Percentiles rank a stretch among this genome's conserved stretches.
Conservation (phyloP, 345 rosid species). For the Noccaea caerulescens region DNA sequence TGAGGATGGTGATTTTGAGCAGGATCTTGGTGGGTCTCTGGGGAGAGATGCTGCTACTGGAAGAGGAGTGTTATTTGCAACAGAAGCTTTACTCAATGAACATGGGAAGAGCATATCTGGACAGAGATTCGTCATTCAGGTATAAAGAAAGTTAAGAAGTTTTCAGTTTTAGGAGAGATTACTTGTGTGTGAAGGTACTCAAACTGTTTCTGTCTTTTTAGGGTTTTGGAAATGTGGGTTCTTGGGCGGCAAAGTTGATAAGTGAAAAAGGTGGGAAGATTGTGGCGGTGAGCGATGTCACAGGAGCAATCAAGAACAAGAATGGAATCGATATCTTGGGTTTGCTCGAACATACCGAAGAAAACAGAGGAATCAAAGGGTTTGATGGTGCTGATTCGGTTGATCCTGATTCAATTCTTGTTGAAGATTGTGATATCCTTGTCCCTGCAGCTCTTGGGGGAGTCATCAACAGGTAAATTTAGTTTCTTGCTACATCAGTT, state of each 20-base stretch:
- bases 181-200: slow-evolving; percentile 23
- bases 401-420: slow-evolving; percentile 62
- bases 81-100: slow-evolving; percentile 87
- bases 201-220: slow-evolving; percentile 36
- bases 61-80: slow-evolving; percentile 84
- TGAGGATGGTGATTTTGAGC: slow-evolving; percentile 8
- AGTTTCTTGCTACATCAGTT: slow-evolving; percentile 1
- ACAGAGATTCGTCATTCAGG: slow-evolving; percentile 83
- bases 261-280: slow-evolving; percentile 76
- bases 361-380: slow-evolving; percentile 74
- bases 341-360: slow-evolving; percentile 65
- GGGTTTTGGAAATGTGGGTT: slow-evolving; percentile 99
- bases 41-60: slow-evolving; percentile 99
- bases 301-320: slow-evolving; percentile 87
- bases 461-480: slow-evolving; percentile 74
- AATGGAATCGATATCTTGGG: slow-evolving; percentile 69
- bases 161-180: neutral
- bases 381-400: slow-evolving; percentile 67
- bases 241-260: slow-evolving; percentile 93
- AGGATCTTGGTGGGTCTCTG: slow-evolving; percentile 97
- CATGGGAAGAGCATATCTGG: slow-evolving; percentile 74
- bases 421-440: slow-evolving; percentile 86
- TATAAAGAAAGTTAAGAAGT: neutral
- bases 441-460: slow-evolving; percentile 97
- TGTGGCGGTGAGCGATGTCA: slow-evolving; percentile 81